Conservation (phyloP, 495 filamentous ascomycete genomes). For the Pseudotulostoma volvatum region DNA sequence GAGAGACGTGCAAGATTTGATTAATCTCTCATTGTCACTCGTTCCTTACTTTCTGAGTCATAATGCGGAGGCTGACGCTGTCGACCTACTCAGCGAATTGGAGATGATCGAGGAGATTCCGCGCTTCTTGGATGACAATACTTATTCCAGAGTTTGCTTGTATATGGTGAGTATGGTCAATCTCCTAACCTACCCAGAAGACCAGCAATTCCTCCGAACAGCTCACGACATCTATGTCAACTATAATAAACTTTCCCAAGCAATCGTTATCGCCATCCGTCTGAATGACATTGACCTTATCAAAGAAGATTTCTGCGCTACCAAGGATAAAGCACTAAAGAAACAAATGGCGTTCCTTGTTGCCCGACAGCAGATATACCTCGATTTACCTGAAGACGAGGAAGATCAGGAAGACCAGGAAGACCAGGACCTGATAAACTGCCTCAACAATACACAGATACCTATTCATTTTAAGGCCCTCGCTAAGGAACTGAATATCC, state of each 20-base stretch:
- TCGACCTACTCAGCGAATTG: conserved; percentile 88
- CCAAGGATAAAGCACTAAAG: conserved; percentile 65
- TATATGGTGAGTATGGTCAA: conserved; percentile 99
- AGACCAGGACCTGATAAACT: conserved; percentile 58
- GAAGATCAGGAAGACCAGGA: conserved; percentile 49
- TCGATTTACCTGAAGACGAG: conserved; percentile 45
- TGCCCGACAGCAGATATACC: conserved; percentile 75
- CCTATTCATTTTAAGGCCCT: conserved; percentile 86
- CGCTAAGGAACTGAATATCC: conserved; percentile 88
- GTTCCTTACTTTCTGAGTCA: conserved; percentile 93
- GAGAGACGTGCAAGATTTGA: conserved; percentile 50
- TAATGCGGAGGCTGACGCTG: conserved; percentile 95
- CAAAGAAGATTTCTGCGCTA: conserved; percentile 57
- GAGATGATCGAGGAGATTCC: conserved; percentile 93
- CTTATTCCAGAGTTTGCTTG: conserved; percentile 79
- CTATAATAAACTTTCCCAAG: conserved; percentile 82
- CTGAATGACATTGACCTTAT: conserved; percentile 77
- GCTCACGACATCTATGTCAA: conserved; percentile 84
- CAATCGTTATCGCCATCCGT: conserved; percentile 84
- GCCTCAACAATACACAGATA: conserved; percentile 71
- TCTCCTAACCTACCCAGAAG: conserved; percentile 90
- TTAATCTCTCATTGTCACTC: conserved; percentile 63
- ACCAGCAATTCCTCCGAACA: conserved; percentile 79
- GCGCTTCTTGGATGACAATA: conserved; percentile 80
- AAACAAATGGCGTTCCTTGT: conserved; percentile 92